phyloP scores from a whole-genome alignment of 2,329 filamentous ascomycete genomes.

The Colletotrichum trifolii region DNA sequence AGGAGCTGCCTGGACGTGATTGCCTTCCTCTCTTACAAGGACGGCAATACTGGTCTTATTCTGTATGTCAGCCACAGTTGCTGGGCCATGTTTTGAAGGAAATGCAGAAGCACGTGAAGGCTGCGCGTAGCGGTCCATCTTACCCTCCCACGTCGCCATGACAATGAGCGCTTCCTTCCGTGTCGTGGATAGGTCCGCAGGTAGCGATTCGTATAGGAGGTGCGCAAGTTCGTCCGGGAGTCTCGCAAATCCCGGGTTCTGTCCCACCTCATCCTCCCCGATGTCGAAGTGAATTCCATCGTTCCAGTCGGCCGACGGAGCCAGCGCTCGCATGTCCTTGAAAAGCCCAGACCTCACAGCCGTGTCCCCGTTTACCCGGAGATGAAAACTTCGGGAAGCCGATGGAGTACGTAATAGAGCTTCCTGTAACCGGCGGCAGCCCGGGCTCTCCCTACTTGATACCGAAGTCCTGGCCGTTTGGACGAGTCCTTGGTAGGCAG shows the following conservation, averaged over 20 bases:
- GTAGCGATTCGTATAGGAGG: background rate
- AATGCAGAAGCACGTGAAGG: too few species aligned
- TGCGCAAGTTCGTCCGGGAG: background rate
- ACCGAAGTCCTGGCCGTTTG: constrained; percentile 48
- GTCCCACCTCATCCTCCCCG: background rate
- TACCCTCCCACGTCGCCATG: constrained; percentile 1
- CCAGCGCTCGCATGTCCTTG: background rate
- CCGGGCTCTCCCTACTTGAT: constrained; percentile 52
- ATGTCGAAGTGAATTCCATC: constrained; percentile 10
- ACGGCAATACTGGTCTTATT: too few species aligned
- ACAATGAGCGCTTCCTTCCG: background rate
- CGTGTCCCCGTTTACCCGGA: constrained; percentile 41
- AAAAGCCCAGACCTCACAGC: background rate
- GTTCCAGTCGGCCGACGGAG: background rate
- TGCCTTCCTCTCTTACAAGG: too few species aligned
- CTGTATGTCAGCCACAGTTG: too few species aligned
- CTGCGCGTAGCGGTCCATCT: background rate
- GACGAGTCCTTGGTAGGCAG: constrained; percentile 48
- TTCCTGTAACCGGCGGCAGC: constrained; percentile 50
- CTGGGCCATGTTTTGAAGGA: too few species aligned
- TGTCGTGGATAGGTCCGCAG: background rate
- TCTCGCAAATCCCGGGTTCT: background rate
- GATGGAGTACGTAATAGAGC: constrained; percentile 49
- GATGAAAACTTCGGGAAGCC: constrained; percentile 48
- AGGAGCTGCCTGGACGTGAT: too few species aligned